Evolutionary conservation across 2,329 filamentous ascomycete genomes (phyloP), one percentile per base, ranked within the genome.

Genomic region (Penicillium sp.): DNA sequence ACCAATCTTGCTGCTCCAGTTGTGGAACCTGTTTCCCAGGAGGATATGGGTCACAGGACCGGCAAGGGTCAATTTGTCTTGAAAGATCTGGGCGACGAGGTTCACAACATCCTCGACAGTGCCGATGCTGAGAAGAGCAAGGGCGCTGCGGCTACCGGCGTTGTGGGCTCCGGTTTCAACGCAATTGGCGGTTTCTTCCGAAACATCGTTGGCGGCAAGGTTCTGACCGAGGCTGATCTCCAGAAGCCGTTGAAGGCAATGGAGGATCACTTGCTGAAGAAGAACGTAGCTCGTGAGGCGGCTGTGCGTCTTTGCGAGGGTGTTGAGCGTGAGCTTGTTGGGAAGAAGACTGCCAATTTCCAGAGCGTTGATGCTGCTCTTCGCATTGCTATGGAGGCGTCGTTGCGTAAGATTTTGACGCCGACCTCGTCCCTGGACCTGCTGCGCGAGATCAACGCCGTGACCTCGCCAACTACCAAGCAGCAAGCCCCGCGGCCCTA

Each of bases 251-350:
- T 99, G 79, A 95, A 94, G 77, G 90, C 89, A 35, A 97, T 99
- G 92, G 92, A 97, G 73, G 92, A 96, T 58, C 94, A 98, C 74
- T 82, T 99, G 6, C 79, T 99, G 60, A 88, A 89, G 78, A 99
- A 99, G 82, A 99, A 99, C 70, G 93, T 99, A 31, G 95, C 95
- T 0, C 89, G 91, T 54, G 95, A 98, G 80, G 95, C 95, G 16
- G 95, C 94, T 1, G 85, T 96, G 35, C 89, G 95, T 54, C 81
- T 99, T 43, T 97, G 94, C 73, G 89, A 96, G 62, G 92, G 92
- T 53, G 94, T 99, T 6, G 90, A 97, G 75, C 88, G 89, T 69
- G 93, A 97, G 72, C 82, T 99, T 27, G 78, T 97, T 18, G 93
- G 95, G 31, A 88, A 93, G 66, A 97, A 94, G 80, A 99, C 95